Evolutionary conservation across 2,329 filamentous ascomycete genomes (phyloP), one percentile per base, ranked within the genome.

Genomic region (Ploettnerulaceae sp.): DNA sequence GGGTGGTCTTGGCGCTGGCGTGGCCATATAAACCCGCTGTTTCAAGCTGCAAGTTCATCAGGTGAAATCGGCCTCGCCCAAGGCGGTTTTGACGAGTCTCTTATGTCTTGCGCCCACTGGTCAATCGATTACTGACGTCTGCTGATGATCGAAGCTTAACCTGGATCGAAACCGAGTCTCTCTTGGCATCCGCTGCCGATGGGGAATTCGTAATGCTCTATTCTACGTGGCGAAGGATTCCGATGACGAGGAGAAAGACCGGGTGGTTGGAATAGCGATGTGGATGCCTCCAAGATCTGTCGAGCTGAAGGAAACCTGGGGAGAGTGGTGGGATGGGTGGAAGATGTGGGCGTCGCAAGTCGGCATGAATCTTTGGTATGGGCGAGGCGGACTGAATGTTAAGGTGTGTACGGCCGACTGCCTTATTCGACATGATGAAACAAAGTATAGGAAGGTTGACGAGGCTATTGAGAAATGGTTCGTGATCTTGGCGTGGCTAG

Each of bases 261-360:
- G 75, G 47, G 73, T 87, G 26, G 72, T 87, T 21, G 84, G 84
- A 7, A 80, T 86, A 18, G 79, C 82, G 47, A 86, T 85, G 76
- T 42, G 84, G 84, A 69, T 86, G 43, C 73, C 73, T 1, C 84
- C 84, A 0, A 71, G 70, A 11, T 67, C 67, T 0, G 62, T 69
- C 0, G 67, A 63, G 4, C 60, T 71, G 36, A 69, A 73, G 12
- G 67, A 74, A 34, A 75, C 72, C 5, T 87, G 82, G 82, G 66
- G 69, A 18, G 71, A 79, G 38, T 86, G 80, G 73, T 61, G 76
- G 1, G 78, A 83, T 46, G 69, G 68, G 46, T 87, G 82, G 80
- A 68, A 72, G n/a, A 69, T 89, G 11, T 87, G 80, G 68, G 64
- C 79, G 44, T 72, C 75, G 34, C 84, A 89, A 58, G 69, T 84